These are phyloP conservation scores for Brachypodium distachyon DNA, from an alignment of 202 grass and related monocot species.

Conservation along the genomic window DNA sequence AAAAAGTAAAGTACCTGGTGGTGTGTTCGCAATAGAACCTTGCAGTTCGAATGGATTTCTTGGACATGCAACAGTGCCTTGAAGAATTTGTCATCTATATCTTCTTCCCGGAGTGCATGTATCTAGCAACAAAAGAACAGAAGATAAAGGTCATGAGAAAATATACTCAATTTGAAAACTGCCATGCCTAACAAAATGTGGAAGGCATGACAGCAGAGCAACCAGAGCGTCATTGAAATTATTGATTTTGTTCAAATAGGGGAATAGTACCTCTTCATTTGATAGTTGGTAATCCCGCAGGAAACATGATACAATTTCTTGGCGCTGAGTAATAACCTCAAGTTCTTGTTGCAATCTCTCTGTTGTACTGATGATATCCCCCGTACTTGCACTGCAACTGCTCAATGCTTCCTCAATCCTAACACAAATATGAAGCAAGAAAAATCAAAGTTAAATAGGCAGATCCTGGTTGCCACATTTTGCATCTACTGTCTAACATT, in stretches of 20 bases:
- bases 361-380: conserved; percentile 94
- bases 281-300: conserved; percentile 95
- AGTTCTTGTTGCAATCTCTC: conserved; percentile 97
- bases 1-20: conserved; percentile 59
- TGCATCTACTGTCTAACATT: background rate
- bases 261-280: conserved; percentile 69
- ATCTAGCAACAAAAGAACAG: conserved; percentile 48
- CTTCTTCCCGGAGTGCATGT: conserved; percentile 77
- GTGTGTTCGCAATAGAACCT: conserved; percentile 85
- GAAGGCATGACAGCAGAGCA: background rate
- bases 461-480: background rate
- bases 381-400: conserved; percentile 84
- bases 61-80: conserved; percentile 89
- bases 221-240: background rate
- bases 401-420: conserved; percentile 87
- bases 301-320: conserved; percentile 96
- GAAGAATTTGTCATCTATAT: conserved; percentile 93
- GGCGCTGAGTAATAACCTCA: conserved; percentile 83
- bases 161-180: background rate
- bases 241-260: background rate
- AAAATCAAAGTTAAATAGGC: background rate
- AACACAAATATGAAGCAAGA: conserved; percentile 21
- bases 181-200: background rate
- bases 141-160: background rate
- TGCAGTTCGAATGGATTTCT: conserved; percentile 99